Percentiles rank a stretch among this genome's conserved stretches.
These are phyloP conservation scores for Dispira simplex DNA, from an alignment of 192 early-diverging fungal species.

Conservation along the genomic window DNA sequence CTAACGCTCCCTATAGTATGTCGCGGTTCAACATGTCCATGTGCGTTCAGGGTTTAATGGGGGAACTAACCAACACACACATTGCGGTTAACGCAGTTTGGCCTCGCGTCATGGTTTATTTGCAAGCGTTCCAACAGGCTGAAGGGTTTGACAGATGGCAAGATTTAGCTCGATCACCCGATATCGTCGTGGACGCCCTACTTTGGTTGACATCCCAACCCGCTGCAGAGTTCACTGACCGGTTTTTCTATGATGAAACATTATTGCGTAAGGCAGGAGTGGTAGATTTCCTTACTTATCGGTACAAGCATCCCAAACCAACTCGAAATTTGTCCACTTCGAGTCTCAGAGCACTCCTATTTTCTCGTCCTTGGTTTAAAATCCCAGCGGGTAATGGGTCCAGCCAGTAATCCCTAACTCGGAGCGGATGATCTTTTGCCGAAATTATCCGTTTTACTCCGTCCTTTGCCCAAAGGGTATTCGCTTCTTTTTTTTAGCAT, in stretches of 20 bases:
- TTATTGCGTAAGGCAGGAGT: not conserved
- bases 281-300: not conserved
- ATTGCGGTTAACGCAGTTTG: constrained; percentile 3
- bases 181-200: constrained; percentile 2
- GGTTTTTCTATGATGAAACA: constrained; percentile 1
- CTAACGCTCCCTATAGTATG: constrained; percentile 5
- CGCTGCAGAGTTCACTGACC: not conserved
- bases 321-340: not conserved
- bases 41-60: constrained; percentile 8
- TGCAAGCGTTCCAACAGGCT: not conserved
- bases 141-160: not conserved
- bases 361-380: too few relatives aligned
- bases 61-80: not conserved
- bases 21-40: constrained; percentile 4
- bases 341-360: too few relatives aligned
- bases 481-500: too few relatives aligned
- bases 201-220: not conserved
- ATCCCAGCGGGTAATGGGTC: too few relatives aligned
- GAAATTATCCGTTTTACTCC: too few relatives aligned
- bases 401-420: too few relatives aligned
- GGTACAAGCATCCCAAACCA: not conserved
- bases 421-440: too few relatives aligned
- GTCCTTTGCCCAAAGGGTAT: too few relatives aligned
- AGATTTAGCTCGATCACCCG: not conserved
- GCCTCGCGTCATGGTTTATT: constrained; percentile 6